Evolutionary conservation across 1,284 basidiomycete species (phyloP), one percentile per base, ranked within the genome.

Genomic region (Sporisorium exsertum): DNA sequence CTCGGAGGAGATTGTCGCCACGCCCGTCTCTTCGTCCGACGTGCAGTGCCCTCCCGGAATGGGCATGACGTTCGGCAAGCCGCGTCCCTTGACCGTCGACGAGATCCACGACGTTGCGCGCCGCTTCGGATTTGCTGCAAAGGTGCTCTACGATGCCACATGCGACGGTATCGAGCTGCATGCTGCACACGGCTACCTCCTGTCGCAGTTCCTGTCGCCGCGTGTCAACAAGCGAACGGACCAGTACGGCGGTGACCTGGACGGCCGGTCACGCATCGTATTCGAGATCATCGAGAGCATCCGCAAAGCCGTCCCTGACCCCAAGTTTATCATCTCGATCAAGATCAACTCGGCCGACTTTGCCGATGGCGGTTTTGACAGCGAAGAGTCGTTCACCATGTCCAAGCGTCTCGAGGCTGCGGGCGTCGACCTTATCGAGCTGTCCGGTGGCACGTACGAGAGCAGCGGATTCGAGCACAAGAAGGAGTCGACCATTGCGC

Each of bases 131-230:
- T 87, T 88, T 52, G 93, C 91, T 2, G 93, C 94, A 0, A 84
- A 87, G 58, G 81, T 92, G 35, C 93, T 93, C 15, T 86, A 88
- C 18, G 86, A 89, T 58, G 88, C 92, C 29, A 93, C 94, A 0
- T 96, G 94, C 85, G 93, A 97, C 78, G 96, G 95, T 0, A 87
- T 97, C 13, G 91, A 98, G 83, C 78, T 98, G 20, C 95, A 98
- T 86, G 92, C 90, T 27, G 92, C 93, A 0, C 94, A 97, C 87
- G 94, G 95, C 46, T 87, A 97, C 85, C 88, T 97, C 12, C 87
- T 97, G 15, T 90, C 93, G 0, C 91, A 94, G 77, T 96, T 95
- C 84, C 87, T 97, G 29, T 94, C 91, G 5, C 90, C 59, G 1
- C 78, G 93, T 92, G 90, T 90, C 49, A 96, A 96, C 85, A 78